These are phyloP conservation scores for Chaetomiaceae sp. DNA, from an alignment of 2,329 filamentous ascomycete genomes.

Conservation along the genomic window DNA sequence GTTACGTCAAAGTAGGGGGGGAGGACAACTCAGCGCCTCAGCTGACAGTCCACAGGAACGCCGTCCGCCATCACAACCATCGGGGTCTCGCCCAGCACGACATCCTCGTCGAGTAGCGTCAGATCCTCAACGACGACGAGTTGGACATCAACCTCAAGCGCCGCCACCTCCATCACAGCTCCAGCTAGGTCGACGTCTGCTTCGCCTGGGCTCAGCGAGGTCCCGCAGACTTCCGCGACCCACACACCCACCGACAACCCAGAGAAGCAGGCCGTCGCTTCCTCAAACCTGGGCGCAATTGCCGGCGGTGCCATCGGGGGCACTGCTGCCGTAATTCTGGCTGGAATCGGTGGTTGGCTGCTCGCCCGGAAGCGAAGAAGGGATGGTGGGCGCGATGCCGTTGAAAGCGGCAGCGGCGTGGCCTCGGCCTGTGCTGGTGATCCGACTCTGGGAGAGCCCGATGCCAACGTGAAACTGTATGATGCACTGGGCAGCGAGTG, in stretches of 20 bases:
- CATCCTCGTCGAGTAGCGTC: not conserved
- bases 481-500: not conserved
- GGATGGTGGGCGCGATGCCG: not conserved
- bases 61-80: constrained; percentile 18
- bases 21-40: no score
- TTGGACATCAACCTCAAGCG: not conserved
- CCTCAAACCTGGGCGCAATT: not conserved
- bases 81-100: constrained; percentile 14
- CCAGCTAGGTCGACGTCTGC: not conserved
- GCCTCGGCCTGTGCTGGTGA: no score
- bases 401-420: not conserved
- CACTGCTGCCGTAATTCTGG: not conserved
- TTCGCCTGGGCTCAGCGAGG: not conserved
- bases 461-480: not conserved
- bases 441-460: not conserved
- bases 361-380: not conserved
- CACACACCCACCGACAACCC: not conserved
- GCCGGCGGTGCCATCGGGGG: constrained; percentile 4
- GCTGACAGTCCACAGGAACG: constrained; percentile 4
- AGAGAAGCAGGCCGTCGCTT: not conserved
- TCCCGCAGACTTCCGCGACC: not conserved
- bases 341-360: not conserved
- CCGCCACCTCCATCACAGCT: not conserved
- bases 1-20: not conserved
- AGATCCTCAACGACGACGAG: not conserved